Evolutionary conservation across 306 rosid genomes (phyloP).

Genomic region (Lotus japonicus): DNA sequence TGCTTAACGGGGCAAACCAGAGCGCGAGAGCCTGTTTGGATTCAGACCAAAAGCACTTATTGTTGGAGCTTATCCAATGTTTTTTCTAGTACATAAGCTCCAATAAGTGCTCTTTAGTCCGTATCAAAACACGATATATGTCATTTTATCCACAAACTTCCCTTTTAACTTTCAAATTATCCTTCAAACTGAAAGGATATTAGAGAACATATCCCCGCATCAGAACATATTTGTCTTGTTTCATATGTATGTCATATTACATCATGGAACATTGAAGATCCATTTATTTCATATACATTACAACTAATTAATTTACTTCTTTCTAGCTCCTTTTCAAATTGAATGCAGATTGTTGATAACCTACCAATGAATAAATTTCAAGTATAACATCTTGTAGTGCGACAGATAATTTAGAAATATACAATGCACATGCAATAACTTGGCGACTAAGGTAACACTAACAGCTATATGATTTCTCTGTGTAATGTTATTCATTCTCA

Average conservation of each 20-base stretch:
- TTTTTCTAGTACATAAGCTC: no score
- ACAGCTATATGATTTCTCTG: background rate
- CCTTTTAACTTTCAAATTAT: background rate
- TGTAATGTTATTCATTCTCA: background rate
- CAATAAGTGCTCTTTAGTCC: no score
- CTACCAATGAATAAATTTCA: background rate
- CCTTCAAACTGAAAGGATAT: background rate
- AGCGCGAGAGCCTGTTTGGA: no score
- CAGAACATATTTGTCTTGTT: background rate
- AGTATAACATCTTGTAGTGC: background rate
- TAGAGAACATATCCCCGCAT: background rate
- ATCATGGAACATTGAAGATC: background rate
- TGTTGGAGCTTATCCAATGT: no score
- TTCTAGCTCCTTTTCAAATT: no score
- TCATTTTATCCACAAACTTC: background rate
- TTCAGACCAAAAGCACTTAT: no score
- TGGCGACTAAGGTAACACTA: background rate
- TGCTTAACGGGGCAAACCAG: background rate
- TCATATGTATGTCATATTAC: background rate
- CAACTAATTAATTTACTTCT: no score
- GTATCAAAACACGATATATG: no score
- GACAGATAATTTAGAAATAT: background rate
- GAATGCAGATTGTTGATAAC: no score
- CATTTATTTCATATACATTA: no score
- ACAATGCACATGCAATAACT: background rate